These are phyloP conservation scores for Solanum clarkiae DNA, from an alignment of 257 asterid genomes.

Conservation along the genomic window DNA sequence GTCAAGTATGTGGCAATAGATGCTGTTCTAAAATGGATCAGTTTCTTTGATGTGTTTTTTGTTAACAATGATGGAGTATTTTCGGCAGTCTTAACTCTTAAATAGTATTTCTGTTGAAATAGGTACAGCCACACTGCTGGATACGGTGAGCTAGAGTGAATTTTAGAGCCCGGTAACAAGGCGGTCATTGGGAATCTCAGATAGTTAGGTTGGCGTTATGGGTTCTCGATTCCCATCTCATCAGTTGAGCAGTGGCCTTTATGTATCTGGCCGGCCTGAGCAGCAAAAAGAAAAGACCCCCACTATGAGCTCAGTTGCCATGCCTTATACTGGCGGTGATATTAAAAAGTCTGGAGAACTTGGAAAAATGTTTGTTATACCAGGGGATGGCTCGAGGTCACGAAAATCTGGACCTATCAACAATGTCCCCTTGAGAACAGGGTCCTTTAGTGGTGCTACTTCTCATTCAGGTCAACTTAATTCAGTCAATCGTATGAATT, in stretches of 20 bases:
- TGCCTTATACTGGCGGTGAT: conserved; percentile 98
- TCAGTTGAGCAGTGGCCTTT: conserved; percentile 84
- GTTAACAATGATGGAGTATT: background rate
- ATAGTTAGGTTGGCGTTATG: conserved; percentile 18
- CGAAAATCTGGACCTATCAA: conserved; percentile 79
- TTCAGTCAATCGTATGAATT: conserved; percentile 36
- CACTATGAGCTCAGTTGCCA: conserved; percentile 70
- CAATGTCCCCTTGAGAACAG: conserved; percentile 49
- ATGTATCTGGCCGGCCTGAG: conserved; percentile 86
- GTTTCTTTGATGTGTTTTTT: background rate
- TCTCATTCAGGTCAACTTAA: conserved; percentile 55
- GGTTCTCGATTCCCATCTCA: conserved; percentile 94
- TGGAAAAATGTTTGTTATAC: conserved; percentile 85
- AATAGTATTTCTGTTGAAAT: background rate
- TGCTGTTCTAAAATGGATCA: background rate
- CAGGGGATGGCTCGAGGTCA: conserved; percentile 31
- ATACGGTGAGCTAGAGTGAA: background rate
- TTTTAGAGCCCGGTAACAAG: background rate
- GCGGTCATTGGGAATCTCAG: background rate
- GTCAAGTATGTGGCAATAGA: background rate
- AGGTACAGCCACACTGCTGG: background rate
- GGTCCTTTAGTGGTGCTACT: conserved; percentile 57
- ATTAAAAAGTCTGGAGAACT: conserved; percentile 90
- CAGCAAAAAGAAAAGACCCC: conserved; percentile 73
- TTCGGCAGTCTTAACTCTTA: background rate